phyloP scores from a whole-genome alignment of 106 monocot genomes.

The Acorus calamus region DNA sequence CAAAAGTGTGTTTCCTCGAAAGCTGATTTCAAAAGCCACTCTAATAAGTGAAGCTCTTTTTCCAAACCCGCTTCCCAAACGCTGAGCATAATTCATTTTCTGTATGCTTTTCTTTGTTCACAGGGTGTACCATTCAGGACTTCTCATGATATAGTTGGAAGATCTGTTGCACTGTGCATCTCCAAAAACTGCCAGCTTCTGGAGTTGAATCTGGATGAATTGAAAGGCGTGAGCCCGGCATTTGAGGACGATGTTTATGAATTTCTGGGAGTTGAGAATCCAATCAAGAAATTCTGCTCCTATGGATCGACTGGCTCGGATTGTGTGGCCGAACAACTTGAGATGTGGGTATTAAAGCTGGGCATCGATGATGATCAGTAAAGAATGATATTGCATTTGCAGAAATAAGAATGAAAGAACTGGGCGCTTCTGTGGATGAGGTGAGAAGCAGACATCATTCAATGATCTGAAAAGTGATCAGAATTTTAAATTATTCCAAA shows the following conservation, averaged over 20 bases:
- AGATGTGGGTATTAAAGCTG: conserved; percentile 61
- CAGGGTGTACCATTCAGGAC: conserved; percentile 91
- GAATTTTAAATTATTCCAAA: no score
- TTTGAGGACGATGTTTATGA: conserved; percentile 88
- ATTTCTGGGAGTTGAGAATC: conserved; percentile 73
- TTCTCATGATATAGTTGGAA: conserved; percentile 92
- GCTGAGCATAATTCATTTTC: background rate
- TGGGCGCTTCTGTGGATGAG: no score
- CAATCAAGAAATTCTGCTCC: conserved; percentile 70
- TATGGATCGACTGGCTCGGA: conserved; percentile 87
- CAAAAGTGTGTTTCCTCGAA: no score
- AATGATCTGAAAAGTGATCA: no score
- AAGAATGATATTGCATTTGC: no score
- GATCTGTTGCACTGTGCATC: conserved; percentile 73
- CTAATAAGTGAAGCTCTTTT: background rate
- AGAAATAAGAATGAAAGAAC: no score
- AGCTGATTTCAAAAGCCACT: no score
- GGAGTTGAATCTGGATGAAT: conserved; percentile 55
- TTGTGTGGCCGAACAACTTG: conserved; percentile 65
- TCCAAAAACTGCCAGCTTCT: conserved; percentile 65
- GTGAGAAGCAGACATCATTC: no score
- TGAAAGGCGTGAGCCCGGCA: conserved; percentile 31
- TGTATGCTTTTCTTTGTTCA: conserved; percentile 1
- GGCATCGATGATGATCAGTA: conserved; percentile 4
- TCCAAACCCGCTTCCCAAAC: background rate